Conservation (phyloP, 2,329 filamentous ascomycete genomes). For the Xylaria sp. region DNA sequence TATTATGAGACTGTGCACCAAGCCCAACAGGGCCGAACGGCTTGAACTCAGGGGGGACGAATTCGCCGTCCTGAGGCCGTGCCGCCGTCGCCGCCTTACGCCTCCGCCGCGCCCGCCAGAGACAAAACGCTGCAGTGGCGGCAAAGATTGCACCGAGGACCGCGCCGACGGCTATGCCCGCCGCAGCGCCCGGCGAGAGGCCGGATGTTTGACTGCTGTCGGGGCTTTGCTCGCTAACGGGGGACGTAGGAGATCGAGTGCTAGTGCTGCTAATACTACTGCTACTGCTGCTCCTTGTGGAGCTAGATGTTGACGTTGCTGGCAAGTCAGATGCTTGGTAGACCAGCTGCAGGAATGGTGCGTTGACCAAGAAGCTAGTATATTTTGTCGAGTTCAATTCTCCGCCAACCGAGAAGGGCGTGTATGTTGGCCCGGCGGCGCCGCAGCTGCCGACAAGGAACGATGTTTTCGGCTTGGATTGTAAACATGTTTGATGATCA, state of each 20-base stretch:
- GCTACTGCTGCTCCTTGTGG: not conserved
- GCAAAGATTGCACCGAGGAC: not conserved
- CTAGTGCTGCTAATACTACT: no score
- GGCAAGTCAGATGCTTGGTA: constrained; percentile 20
- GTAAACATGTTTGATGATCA: constrained; percentile 16
- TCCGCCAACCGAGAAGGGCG: constrained; percentile 14
- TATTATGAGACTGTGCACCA: not conserved
- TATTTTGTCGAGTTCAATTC: not conserved
- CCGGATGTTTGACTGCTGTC: not conserved
- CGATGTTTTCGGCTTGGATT: constrained; percentile 15
- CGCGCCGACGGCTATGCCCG: constrained; percentile 14
- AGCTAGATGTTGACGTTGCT: not conserved
- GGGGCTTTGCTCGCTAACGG: no score
- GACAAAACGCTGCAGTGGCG: constrained; percentile 6
- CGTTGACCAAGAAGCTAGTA: constrained; percentile 16
- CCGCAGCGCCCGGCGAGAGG: constrained; percentile 7
- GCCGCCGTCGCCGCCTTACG: not conserved
- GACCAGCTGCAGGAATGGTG: constrained; percentile 18
- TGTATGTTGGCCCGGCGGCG: constrained; percentile 11
- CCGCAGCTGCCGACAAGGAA: constrained; percentile 24
- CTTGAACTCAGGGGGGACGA: not conserved
- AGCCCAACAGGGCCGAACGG: not conserved
- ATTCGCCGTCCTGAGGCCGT: not conserved
- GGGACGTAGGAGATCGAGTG: no score
- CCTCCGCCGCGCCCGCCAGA: constrained; percentile 1